Percentiles rank a stretch among this genome's conserved stretches.
Evolutionary conservation across 805 yeast genomes (phyloP).

Genomic region (Ogataea nakhonphanomensis): DNA sequence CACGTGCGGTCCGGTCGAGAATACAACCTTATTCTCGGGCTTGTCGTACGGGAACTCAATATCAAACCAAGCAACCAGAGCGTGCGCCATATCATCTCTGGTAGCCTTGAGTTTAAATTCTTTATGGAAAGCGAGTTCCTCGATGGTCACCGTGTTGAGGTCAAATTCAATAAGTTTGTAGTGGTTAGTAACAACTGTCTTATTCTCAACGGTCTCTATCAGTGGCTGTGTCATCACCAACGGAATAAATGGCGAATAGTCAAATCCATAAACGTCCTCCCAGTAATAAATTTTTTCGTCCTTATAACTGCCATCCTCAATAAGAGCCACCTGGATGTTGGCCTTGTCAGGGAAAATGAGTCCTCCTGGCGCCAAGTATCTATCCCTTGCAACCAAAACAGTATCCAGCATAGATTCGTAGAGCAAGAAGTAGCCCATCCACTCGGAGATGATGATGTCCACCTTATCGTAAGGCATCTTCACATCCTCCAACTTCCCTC

Average conservation of each 20-base stretch:
- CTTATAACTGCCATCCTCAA: slow-evolving; percentile 91
- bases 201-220: slow-evolving; percentile 88
- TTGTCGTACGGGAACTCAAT: slow-evolving; percentile 73
- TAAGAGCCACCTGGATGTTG: slow-evolving; percentile 81
- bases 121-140: slow-evolving; percentile 72
- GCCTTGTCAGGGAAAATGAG: slow-evolving; percentile 94
- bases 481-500: slow-evolving; percentile 94
- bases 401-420: slow-evolving; percentile 98
- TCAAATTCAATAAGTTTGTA: slow-evolving; percentile 76
- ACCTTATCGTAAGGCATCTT: slow-evolving; percentile 80
- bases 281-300: slow-evolving; percentile 89
- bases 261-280: slow-evolving; percentile 97
- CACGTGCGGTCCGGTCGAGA: slow-evolving; percentile 93
- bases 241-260: slow-evolving; percentile 85
- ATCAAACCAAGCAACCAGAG: slow-evolving; percentile 92
- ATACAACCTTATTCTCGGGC: slow-evolving; percentile 56
- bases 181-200: slow-evolving; percentile 68
- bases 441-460: slow-evolving; percentile 92
- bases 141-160: slow-evolving; percentile 81
- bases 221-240: slow-evolving; percentile 90
- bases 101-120: slow-evolving; percentile 70
- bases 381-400: slow-evolving; percentile 90
- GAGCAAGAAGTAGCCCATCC: slow-evolving; percentile 98
- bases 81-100: slow-evolving; percentile 81
- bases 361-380: slow-evolving; percentile 78